Evolutionary conservation across 352 stramenopile genomes (phyloP), one percentile per base, ranked within the genome.

Genomic region (Phytophthora ohioensis): DNA sequence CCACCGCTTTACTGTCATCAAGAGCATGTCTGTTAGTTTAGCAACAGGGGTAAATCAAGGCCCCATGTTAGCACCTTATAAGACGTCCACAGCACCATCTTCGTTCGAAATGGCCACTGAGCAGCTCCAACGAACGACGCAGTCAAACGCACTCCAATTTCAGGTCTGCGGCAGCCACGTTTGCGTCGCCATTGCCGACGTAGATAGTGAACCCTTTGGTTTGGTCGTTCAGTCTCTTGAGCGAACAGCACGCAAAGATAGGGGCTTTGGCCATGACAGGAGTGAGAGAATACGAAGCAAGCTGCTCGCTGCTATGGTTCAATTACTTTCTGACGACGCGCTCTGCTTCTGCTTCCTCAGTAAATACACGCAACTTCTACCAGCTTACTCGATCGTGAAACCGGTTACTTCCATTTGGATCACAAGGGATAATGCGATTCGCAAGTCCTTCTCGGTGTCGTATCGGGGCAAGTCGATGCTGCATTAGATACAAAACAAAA

Each of bases 361-460:
- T 80, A 77, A 77, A 80, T 69, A 80, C 56, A 69, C 64, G 42
- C 47, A 59, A 54, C 42, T 64, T 56, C 41, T 68, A 75, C 57
- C 57, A 73, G 35, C 54, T 73, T 88, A 95, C 69, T 94, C 86
- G 42, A 95, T 95, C 30, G 88, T 95, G 52, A 95, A 95, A 39
- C 88, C 88, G 17, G 88, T 95, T 46, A 95, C 85, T 70, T 95
- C 88, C 84, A 95, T 92, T 76, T 95, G 84, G 55, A 95, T 92
- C 67, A 95, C 85, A 32, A 95, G 84, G 39, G 85, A 91, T 59
- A 95, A 64, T 7, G 85, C 85, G 42, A 92, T 93, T 47, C 84
- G 84, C 59, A 93, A 64, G 46, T 95, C 87, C 64, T 91, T 93
- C 55, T 93, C 84, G 15, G 73, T 75, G 56, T 90, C 81, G 51